A percentile compares a stretch with the other conserved stretches of the same genome.
Conservation (phyloP, 1,284 basidiomycete genomes). For the Ganoderma multipileum region DNA sequence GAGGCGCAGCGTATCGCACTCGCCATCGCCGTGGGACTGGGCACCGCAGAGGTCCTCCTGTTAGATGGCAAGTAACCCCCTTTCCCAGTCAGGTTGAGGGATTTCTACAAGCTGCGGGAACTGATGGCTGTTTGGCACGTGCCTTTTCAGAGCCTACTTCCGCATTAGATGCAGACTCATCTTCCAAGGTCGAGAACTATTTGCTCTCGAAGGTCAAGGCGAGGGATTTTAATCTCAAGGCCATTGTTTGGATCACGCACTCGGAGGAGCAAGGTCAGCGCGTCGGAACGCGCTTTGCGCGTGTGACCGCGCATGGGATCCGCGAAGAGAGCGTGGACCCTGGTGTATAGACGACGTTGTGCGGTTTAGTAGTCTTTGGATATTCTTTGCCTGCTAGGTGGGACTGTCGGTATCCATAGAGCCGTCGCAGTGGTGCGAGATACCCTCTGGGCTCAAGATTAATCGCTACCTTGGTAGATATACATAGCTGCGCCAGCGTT, state of each 20-base stretch:
- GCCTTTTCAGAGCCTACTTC: constrained; percentile 80
- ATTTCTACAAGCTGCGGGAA: too few species aligned
- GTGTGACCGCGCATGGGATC: constrained; percentile 53
- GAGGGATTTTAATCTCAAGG: constrained; percentile 61
- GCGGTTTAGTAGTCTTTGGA: neutral
- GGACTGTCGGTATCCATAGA: neutral
- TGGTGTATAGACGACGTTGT: constrained; percentile 22
- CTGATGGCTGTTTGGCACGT: neutral
- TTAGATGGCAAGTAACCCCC: constrained; percentile 70
- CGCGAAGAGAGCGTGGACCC: constrained; percentile 47
- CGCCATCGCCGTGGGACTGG: constrained; percentile 74
- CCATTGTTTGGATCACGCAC: constrained; percentile 88
- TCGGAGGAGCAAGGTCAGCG: constrained; percentile 80
- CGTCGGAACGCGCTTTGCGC: constrained; percentile 75
- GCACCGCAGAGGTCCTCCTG: constrained; percentile 81
- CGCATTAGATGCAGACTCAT: constrained; percentile 78
- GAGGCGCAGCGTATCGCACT: constrained; percentile 85
- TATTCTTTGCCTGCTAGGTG: neutral
- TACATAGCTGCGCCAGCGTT: neutral
- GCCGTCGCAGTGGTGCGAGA: neutral
- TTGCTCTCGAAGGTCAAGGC: constrained; percentile 60
- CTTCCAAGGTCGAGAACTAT: constrained; percentile 67
- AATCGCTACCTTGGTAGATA: neutral
- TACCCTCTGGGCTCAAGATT: neutral
- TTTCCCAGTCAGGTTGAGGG: neutral